Evolutionary conservation across 495 filamentous ascomycete genomes (phyloP).

Genomic region (Hapsidospora chrysogenum): DNA sequence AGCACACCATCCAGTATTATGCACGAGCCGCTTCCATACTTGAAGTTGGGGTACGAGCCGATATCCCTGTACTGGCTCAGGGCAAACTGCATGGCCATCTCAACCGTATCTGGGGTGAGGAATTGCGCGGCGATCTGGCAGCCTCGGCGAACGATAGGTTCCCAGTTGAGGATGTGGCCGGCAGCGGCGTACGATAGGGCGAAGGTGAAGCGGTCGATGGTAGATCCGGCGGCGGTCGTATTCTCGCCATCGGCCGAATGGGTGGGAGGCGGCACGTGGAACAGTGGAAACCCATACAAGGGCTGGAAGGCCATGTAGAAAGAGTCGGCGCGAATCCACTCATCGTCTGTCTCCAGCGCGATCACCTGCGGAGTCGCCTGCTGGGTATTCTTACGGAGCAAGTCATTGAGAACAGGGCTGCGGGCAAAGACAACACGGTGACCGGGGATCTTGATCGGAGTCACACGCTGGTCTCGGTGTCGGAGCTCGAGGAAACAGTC

Average conservation of each 20-base stretch:
- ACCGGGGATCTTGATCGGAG: constrained; percentile 19
- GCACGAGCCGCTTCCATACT: constrained; percentile 12
- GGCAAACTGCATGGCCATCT: constrained; percentile 25
- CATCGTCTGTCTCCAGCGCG: constrained; percentile 24
- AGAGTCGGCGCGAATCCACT: constrained; percentile 29
- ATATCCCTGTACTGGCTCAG: constrained; percentile 3
- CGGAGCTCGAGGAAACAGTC: constrained; percentile 33
- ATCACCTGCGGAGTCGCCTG: constrained; percentile 13
- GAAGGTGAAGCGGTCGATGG: constrained; percentile 25
- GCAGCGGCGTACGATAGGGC: constrained; percentile 35
- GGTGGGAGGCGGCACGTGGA: constrained; percentile 8
- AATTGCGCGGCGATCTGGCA: constrained; percentile 26
- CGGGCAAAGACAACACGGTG: constrained; percentile 36
- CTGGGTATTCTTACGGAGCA: constrained; percentile 10
- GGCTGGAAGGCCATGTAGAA: constrained; percentile 29
- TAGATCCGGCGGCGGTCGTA: constrained; percentile 11
- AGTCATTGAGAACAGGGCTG: constrained; percentile 24
- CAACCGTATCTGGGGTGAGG: constrained; percentile 36
- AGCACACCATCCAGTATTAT: constrained; percentile 20
- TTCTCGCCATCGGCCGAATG: constrained; percentile 6
- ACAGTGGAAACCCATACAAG: constrained; percentile 29
- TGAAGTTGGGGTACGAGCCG: constrained; percentile 8
- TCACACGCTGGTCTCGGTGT: constrained; percentile 11
- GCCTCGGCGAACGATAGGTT: constrained; percentile 22
- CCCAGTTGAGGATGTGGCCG: constrained; percentile 29